Percentiles rank a stretch among this genome's conserved stretches.
These are phyloP conservation scores for Alternaria ventricosa DNA, from an alignment of 2,329 filamentous ascomycete genomes.

Conservation along the genomic window DNA sequence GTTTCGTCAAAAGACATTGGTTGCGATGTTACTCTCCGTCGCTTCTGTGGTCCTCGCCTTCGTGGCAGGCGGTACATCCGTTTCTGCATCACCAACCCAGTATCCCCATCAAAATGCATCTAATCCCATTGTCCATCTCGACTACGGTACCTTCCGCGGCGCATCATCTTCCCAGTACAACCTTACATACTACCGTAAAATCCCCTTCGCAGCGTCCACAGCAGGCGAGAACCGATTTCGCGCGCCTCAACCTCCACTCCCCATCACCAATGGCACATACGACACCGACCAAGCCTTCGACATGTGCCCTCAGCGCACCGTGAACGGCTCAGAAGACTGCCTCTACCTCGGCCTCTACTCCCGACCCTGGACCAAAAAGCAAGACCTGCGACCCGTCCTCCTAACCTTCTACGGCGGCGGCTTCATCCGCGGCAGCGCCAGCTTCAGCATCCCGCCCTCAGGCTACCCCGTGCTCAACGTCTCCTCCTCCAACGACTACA, in stretches of 20 bases:
- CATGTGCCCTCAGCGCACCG: slow-evolving; percentile 65
- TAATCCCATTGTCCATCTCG: slow-evolving; percentile 34
- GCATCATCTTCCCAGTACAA: slow-evolving; percentile 61
- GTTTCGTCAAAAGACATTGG: neutral
- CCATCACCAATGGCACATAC: slow-evolving; percentile 59
- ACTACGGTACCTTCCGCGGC: slow-evolving; percentile 58
- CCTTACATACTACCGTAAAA: slow-evolving; percentile 65
- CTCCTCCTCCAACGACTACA: slow-evolving; percentile 58
- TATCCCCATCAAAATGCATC: slow-evolving; percentile 12
- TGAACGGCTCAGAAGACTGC: slow-evolving; percentile 65
- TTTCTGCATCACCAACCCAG: slow-evolving; percentile 15
- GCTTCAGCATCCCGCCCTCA: slow-evolving; percentile 62
- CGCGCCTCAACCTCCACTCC: slow-evolving; percentile 63
- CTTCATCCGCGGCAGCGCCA: slow-evolving; percentile 65
- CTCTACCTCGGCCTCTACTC: slow-evolving; percentile 67
- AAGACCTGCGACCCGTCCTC: slow-evolving; percentile 62
- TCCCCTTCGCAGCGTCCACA: slow-evolving; percentile 67
- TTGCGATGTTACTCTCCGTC: slow-evolving; percentile 21
- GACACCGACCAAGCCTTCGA: slow-evolving; percentile 63
- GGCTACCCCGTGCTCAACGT: slow-evolving; percentile 66
- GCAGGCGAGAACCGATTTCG: slow-evolving; percentile 65
- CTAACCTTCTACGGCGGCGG: slow-evolving; percentile 68
- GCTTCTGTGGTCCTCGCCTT: slow-evolving; percentile 8
- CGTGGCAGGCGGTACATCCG: slow-evolving; percentile 8
- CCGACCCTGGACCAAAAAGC: slow-evolving; percentile 58